Evolutionary conservation across 345 rosid genomes (phyloP).

Genomic region (Populus ilicifolia): DNA sequence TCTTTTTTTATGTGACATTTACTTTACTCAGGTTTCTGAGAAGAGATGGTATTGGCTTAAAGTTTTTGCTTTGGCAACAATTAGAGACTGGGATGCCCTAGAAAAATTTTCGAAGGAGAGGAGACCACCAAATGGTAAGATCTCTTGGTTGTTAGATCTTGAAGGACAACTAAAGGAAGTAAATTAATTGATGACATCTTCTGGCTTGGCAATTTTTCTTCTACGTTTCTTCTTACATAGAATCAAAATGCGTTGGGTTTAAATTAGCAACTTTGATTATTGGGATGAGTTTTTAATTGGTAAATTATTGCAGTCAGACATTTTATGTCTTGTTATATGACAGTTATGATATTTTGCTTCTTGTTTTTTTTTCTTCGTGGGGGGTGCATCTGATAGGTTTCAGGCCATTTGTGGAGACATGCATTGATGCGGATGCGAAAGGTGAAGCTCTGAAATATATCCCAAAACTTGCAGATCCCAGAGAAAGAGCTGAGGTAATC

Average conservation of each 20-base stretch:
- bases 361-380: not conserved
- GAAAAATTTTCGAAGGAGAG: conserved; percentile 95
- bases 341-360: not conserved
- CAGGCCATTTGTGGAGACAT: conserved; percentile 95
- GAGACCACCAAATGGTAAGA: conserved; percentile 81
- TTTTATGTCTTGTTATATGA: not conserved
- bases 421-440: conserved; percentile 84
- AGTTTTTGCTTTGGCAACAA: conserved; percentile 85
- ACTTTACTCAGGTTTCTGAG: conserved; percentile 63
- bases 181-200: not conserved
- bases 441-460: conserved; percentile 88
- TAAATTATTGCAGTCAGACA: not conserved
- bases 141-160: not conserved
- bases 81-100: conserved; percentile 85
- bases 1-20: not conserved
- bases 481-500: conserved; percentile 89
- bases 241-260: not conserved
- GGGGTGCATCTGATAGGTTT: conserved; percentile 48
- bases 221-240: not conserved
- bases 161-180: not conserved
- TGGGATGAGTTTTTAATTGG: not conserved
- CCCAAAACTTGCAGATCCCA: conserved; percentile 80
- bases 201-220: not conserved
- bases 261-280: not conserved
- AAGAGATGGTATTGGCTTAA: conserved; percentile 98